Conservation (phyloP, 2,329 filamentous ascomycete genomes). For the Ophidiomyces ophidiicola region DNA sequence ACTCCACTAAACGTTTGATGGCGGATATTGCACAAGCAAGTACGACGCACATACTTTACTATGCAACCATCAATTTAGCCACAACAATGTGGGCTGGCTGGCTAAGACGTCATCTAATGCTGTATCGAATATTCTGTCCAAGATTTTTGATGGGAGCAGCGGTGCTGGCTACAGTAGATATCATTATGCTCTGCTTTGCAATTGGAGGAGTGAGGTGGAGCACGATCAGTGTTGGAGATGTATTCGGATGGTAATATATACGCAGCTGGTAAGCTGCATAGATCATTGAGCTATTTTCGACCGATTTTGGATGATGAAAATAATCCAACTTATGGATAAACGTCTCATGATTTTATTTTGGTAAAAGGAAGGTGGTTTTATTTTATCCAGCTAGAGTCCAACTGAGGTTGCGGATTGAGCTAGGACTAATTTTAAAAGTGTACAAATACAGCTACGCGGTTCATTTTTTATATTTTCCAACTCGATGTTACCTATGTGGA, state of each 20-base stretch:
- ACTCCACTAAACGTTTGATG: slow-evolving; percentile 39
- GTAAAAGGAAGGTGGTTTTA: no score
- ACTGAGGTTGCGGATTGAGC: no score
- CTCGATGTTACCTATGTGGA: no score
- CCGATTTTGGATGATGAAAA: no score
- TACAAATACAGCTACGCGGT: no score
- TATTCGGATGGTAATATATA: slow-evolving; percentile 63
- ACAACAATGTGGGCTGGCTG: slow-evolving; percentile 86
- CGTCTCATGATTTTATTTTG: no score
- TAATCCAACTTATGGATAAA: no score
- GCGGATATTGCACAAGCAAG: slow-evolving; percentile 59
- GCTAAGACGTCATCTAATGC: slow-evolving; percentile 83
- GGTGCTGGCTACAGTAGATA: slow-evolving; percentile 62
- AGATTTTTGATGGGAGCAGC: slow-evolving; percentile 73
- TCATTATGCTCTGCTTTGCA: slow-evolving; percentile 59
- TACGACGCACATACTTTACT: slow-evolving; percentile 66
- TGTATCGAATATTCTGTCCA: slow-evolving; percentile 87
- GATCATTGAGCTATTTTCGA: no score
- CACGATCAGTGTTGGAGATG: slow-evolving; percentile 64
- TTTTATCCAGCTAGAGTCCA: no score
- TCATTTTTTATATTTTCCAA: no score
- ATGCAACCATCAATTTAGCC: slow-evolving; percentile 67
- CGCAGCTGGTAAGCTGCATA: neutral
- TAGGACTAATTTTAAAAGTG: no score
- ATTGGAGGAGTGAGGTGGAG: slow-evolving; percentile 64